A percentile compares a stretch with the other conserved stretches of the same genome.
Conservation (phyloP, 768 basidiomycete species). For the Neoboletus brunneissimus region DNA sequence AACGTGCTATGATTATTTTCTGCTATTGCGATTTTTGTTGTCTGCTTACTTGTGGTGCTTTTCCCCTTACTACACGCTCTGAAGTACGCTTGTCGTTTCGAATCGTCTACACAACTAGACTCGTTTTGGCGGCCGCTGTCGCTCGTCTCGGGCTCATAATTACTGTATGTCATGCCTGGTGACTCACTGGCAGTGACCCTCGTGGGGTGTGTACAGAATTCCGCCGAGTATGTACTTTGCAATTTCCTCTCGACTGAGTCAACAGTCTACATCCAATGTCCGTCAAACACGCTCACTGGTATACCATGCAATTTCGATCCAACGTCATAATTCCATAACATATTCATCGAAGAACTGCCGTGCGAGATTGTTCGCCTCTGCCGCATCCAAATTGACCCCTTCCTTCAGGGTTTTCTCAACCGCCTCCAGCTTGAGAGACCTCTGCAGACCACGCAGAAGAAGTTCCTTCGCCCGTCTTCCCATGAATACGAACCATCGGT, state of each 20-base stretch:
- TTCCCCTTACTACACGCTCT: neutral
- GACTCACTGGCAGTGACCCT: neutral
- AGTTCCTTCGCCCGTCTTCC: constrained; percentile 17
- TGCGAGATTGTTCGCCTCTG: constrained; percentile 7
- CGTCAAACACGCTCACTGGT: neutral
- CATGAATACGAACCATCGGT: constrained; percentile 16
- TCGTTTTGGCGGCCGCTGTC: neutral
- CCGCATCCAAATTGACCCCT: constrained; percentile 4
- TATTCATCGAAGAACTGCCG: constrained; percentile 14
- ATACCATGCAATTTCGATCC: neutral
- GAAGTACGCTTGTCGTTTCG: constrained; percentile 1
- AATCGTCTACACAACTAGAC: constrained; percentile 8
- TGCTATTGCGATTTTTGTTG: constrained; percentile 24
- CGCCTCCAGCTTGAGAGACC: constrained; percentile 8
- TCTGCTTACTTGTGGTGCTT: constrained; percentile 7
- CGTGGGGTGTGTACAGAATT: no score
- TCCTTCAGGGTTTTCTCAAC: constrained; percentile 13
- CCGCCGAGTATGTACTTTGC: no score
- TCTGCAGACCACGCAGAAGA: constrained; percentile 7
- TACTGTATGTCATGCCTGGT: no score
- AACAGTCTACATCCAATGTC: neutral
- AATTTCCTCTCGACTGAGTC: neutral
- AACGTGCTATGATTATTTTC: constrained; percentile 25
- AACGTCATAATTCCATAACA: constrained; percentile 4
- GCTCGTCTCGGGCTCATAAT: neutral